Percentiles rank a stretch among this genome's conserved stretches.
These are phyloP conservation scores for Fusarium verrucosum DNA, from an alignment of 2,329 filamentous ascomycete species.

Conservation along the genomic window DNA sequence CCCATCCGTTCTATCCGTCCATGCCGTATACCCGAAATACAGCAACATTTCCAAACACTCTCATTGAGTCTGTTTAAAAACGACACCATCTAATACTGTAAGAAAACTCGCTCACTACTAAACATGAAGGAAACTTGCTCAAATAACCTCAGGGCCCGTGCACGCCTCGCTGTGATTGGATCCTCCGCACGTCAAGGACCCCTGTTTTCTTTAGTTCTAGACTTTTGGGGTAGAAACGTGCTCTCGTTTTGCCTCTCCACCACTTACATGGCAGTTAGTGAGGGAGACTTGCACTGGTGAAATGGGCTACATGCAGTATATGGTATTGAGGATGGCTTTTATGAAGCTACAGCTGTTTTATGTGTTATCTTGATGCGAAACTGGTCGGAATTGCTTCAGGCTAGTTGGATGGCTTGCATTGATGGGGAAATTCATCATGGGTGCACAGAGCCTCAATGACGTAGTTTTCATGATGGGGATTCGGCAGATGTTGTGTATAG, in stretches of 20 bases:
- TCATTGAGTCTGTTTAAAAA: neutral
- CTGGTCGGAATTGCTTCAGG: neutral
- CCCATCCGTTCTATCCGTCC: constrained; percentile 24
- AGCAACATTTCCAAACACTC: neutral
- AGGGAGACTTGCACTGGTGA: constrained; percentile 2
- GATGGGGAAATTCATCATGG: constrained; percentile 16
- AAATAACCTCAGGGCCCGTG: constrained; percentile 49
- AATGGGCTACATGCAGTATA: neutral
- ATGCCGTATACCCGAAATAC: constrained; percentile 30
- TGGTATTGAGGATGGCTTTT: accelerated
- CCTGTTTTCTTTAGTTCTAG: constrained; percentile 21
- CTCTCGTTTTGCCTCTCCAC: constrained; percentile 32
- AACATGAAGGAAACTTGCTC: constrained; percentile 50
- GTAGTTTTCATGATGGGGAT: constrained; percentile 29
- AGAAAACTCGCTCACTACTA: constrained; percentile 27
- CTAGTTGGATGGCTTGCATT: constrained; percentile 8
- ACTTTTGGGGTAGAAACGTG: constrained; percentile 27
- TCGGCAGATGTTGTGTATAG: neutral
- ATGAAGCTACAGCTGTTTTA: neutral
- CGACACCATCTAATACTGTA: neutral
- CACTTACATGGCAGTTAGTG: constrained; percentile 18
- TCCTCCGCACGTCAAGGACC: constrained; percentile 19
- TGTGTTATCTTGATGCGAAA: neutral
- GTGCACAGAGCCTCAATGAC: constrained; percentile 34
- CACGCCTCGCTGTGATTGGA: constrained; percentile 32